Percentiles rank a stretch among this genome's conserved stretches.
Evolutionary conservation across 1,284 basidiomycete genomes (phyloP).

Genomic region (Cystobasidium sp.): DNA sequence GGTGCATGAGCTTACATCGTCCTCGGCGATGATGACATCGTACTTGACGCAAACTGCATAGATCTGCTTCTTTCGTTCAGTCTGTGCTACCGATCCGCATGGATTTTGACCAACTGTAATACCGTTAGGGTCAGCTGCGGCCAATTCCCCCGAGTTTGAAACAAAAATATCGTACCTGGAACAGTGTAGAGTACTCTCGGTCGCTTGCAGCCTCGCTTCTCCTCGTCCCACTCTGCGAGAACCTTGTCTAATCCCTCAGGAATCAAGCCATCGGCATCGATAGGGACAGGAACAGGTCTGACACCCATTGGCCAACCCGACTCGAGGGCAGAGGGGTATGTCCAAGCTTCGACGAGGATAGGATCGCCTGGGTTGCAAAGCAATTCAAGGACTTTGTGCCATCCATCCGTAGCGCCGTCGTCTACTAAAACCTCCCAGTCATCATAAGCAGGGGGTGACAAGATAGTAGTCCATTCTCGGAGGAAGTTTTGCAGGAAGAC

Average conservation of each 20-base stretch:
- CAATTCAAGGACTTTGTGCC: constrained; percentile 63
- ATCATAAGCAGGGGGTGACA: constrained; percentile 72
- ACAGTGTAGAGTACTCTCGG: constrained; percentile 77
- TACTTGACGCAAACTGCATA: constrained; percentile 79
- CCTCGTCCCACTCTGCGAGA: constrained; percentile 70
- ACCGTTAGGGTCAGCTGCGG: background rate
- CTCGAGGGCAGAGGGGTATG: constrained; percentile 59
- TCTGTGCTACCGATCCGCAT: constrained; percentile 67
- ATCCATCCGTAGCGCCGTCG: constrained; percentile 77
- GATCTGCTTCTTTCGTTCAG: constrained; percentile 72
- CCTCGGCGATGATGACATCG: constrained; percentile 59
- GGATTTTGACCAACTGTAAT: constrained; percentile 72
- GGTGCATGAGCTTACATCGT: constrained; percentile 55
- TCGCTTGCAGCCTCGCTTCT: constrained; percentile 63
- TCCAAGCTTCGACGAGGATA: constrained; percentile 67
- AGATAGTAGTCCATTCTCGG: constrained; percentile 65
- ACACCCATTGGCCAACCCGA: constrained; percentile 62
- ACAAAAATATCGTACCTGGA: too few relatives aligned
- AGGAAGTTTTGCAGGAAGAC: constrained; percentile 64
- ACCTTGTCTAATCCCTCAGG: constrained; percentile 67
- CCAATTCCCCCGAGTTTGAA: too few relatives aligned
- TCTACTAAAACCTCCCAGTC: constrained; percentile 68
- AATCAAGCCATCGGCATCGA: constrained; percentile 75
- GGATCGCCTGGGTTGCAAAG: constrained; percentile 75
- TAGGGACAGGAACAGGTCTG: constrained; percentile 65